phyloP scores from a whole-genome alignment of 805 yeast genomes.

The Yueomyces sp. region DNA sequence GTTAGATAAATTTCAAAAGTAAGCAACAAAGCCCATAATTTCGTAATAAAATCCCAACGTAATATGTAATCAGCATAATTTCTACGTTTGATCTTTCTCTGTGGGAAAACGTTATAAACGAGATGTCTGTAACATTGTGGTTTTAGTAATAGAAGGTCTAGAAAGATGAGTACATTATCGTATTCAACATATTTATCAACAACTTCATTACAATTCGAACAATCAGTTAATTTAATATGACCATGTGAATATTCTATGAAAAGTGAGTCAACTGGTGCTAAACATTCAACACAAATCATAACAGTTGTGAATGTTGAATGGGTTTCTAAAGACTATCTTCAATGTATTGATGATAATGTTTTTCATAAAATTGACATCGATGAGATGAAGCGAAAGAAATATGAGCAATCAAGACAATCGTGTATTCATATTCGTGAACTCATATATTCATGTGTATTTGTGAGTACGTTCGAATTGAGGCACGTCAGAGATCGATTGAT shows the following conservation, averaged over 20 bases:
- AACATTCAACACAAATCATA: constrained; percentile 89
- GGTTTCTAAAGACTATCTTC: too few relatives aligned
- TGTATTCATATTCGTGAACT: too few relatives aligned
- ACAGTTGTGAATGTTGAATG: too few relatives aligned
- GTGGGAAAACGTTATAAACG: constrained; percentile 51
- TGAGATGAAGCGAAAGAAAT: too few relatives aligned
- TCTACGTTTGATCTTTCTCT: constrained; percentile 8
- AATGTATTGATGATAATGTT: too few relatives aligned
- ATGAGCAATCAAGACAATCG: too few relatives aligned
- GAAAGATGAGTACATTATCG: constrained; percentile 70
- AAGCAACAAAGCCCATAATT: constrained; percentile 48
- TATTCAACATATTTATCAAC: constrained; percentile 89
- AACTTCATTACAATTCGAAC: constrained; percentile 54
- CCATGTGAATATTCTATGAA: constrained; percentile 63
- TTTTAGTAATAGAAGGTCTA: constrained; percentile 71
- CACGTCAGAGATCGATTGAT: too few relatives aligned
- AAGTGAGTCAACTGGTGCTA: constrained; percentile 47
- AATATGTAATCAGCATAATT: neutral
- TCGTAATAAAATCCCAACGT: constrained; percentile 19
- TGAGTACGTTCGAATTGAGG: too few relatives aligned
- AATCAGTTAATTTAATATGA: constrained; percentile 68
- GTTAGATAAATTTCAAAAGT: constrained; percentile 80
- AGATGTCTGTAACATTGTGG: constrained; percentile 84
- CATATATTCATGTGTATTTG: too few relatives aligned
- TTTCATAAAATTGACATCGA: too few relatives aligned